Percentiles rank a stretch among this genome's conserved stretches.
Evolutionary conservation across 148 eudicot species (phyloP).

Genomic region (Rhododendron griersonianum): DNA sequence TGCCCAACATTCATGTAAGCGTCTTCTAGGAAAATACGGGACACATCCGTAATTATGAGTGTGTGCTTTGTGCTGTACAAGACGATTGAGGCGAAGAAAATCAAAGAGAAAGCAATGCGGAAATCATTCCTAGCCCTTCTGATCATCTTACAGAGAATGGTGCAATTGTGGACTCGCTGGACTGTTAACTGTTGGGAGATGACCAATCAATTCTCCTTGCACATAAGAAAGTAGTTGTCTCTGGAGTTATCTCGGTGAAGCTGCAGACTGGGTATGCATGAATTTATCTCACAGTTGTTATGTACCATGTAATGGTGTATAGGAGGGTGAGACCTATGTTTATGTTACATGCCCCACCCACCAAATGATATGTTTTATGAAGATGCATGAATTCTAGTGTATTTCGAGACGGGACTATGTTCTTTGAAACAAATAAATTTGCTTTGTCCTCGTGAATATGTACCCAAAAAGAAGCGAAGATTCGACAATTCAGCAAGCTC

Average conservation of each 20-base stretch:
- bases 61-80: neutral
- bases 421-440: neutral
- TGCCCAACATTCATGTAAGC: neutral
- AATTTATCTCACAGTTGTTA: neutral
- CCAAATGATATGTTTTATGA: neutral
- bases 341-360: neutral
- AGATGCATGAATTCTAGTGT: neutral
- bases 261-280: neutral
- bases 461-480: neutral
- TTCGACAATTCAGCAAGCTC: neutral
- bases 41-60: neutral
- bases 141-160: neutral
- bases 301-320: neutral
- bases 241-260: neutral
- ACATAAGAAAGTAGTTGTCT: neutral
- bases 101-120: neutral
- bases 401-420: neutral
- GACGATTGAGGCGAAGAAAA: neutral
- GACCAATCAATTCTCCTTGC: constrained; percentile 1
- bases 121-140: neutral
- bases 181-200: neutral
- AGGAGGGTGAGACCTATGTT: neutral
- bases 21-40: neutral
- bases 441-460: neutral
- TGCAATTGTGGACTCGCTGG: neutral